These are phyloP conservation scores for Elsinoe perseae DNA, from an alignment of 2,329 filamentous ascomycete genomes.

Conservation along the genomic window DNA sequence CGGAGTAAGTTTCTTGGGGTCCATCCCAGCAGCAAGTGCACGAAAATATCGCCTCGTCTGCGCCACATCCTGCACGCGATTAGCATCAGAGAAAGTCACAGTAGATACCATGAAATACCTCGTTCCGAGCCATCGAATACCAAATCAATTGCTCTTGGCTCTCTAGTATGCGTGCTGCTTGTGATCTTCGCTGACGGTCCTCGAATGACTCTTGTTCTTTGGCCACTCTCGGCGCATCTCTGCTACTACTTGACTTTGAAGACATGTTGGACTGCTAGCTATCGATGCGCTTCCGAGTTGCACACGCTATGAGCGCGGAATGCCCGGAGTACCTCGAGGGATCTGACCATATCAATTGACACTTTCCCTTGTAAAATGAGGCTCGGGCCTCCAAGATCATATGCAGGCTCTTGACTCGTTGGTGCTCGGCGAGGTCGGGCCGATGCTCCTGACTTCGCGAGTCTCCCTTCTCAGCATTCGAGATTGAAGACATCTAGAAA, in stretches of 20 bases:
- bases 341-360: too few relatives aligned
- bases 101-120: conserved; percentile 9
- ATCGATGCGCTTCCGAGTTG: too few relatives aligned
- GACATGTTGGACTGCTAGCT: too few relatives aligned
- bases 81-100: neutral
- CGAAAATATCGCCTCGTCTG: conserved; percentile 18
- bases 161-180: conserved; percentile 15
- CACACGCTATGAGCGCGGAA: too few relatives aligned
- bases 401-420: neutral
- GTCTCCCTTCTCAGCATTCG: neutral
- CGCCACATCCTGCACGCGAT: conserved; percentile 9
- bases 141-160: conserved; percentile 17
- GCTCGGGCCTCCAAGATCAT: too few relatives aligned
- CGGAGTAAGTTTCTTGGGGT: neutral
- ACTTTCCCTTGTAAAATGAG: too few relatives aligned
- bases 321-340: too few relatives aligned
- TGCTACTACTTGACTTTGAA: neutral
- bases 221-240: neutral
- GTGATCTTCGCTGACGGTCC: conserved; percentile 13
- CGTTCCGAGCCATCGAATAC: conserved; percentile 16
- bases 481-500: neutral
- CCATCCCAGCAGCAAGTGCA: conserved; percentile 15
- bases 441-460: neutral
- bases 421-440: neutral
- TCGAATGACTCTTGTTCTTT: conserved; percentile 15